phyloP scores from a whole-genome alignment of 2,329 filamentous ascomycete genomes.

The Xylaria sp. region DNA sequence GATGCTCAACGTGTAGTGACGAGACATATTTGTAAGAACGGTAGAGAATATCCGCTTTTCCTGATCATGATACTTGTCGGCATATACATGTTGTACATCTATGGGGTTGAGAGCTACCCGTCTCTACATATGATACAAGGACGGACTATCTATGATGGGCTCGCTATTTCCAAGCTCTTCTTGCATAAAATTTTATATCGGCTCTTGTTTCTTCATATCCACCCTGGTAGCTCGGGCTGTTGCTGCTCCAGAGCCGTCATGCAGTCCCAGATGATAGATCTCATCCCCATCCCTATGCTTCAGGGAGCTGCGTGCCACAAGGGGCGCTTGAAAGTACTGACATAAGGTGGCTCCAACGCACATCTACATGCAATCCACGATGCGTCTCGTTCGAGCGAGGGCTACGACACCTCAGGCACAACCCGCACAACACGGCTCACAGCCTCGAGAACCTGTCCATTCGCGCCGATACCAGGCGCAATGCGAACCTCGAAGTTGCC shows the following conservation, averaged over 20 bases:
- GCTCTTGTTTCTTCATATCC: no score
- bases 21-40: not conserved
- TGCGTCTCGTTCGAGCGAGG: no score
- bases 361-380: no score
- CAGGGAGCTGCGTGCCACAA: not conserved
- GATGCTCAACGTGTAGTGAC: not conserved
- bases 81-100: conserved; percentile 35
- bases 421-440: conserved; percentile 52
- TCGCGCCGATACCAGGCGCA: conserved; percentile 37
- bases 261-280: no score
- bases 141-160: not conserved
- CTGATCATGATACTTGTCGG: not conserved
- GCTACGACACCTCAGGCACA: conserved; percentile 45
- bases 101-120: conserved; percentile 12
- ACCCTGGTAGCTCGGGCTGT: not conserved
- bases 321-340: not conserved
- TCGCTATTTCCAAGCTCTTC: conserved; percentile 1
- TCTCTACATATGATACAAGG: conserved; percentile 19
- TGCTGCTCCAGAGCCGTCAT: not conserved
- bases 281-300: not conserved
- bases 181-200: no score
- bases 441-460: conserved; percentile 48
- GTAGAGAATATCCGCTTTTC: not conserved
- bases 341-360: not conserved
- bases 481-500: conserved; percentile 56